Percentiles rank a stretch among this genome's conserved stretches.
phyloP scores from a whole-genome alignment of 2,329 filamentous ascomycete species.

The Aspergillus texensis region DNA sequence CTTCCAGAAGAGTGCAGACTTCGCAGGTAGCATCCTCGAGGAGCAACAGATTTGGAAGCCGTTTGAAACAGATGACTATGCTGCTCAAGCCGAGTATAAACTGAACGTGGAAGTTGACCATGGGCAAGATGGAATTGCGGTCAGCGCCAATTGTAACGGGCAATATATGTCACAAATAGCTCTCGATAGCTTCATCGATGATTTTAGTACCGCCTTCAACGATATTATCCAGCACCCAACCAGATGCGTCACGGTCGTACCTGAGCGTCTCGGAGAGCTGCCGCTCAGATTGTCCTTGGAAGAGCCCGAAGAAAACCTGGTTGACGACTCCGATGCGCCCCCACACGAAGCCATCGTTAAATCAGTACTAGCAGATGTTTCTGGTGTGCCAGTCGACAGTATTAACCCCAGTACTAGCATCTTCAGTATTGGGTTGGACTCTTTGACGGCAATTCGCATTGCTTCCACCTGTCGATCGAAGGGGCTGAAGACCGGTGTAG shows the following conservation, averaged over 20 bases:
- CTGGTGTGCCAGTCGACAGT: slow-evolving; percentile 22
- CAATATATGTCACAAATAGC: slow-evolving; percentile 24
- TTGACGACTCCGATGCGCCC: slow-evolving; percentile 9
- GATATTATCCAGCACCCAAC: slow-evolving; percentile 33
- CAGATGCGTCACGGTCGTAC: slow-evolving; percentile 26
- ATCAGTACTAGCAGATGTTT: slow-evolving; percentile 26
- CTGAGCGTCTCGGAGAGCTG: slow-evolving; percentile 24
- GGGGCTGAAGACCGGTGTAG: slow-evolving; percentile 31
- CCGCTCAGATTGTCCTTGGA: slow-evolving; percentile 20
- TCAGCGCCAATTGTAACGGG: slow-evolving; percentile 26
- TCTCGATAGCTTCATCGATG: slow-evolving; percentile 20
- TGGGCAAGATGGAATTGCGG: slow-evolving; percentile 21
- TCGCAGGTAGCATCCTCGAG: slow-evolving; percentile 13
- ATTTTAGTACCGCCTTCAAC: slow-evolving; percentile 24
- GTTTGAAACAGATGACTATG: slow-evolving; percentile 24
- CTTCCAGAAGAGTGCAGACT: slow-evolving; percentile 47
- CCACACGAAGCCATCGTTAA: slow-evolving; percentile 22
- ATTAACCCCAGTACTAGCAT: slow-evolving; percentile 33
- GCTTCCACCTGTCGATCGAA: slow-evolving; percentile 30
- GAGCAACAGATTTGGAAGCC: slow-evolving; percentile 28
- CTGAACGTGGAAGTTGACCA: slow-evolving; percentile 36
- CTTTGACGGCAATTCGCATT: slow-evolving; percentile 34
- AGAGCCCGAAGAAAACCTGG: not conserved
- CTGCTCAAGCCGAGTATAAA: slow-evolving; percentile 32
- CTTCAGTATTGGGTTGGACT: slow-evolving; percentile 36